phyloP scores from a whole-genome alignment of 176 grass and related monocot species.

The Bolboschoenus planiculmis region DNA sequence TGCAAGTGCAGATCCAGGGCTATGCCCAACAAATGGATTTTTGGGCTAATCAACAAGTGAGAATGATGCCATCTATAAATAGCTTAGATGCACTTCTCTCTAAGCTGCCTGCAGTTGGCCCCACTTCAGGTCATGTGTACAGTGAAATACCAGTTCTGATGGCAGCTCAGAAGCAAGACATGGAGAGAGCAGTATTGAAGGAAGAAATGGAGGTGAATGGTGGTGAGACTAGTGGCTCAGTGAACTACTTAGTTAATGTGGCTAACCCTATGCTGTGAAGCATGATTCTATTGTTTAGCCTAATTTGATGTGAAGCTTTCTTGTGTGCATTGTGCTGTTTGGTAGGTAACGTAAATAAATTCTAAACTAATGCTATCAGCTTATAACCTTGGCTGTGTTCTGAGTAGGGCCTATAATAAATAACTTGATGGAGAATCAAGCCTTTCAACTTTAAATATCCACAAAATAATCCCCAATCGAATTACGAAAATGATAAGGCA shows the following conservation, averaged over 20 bases:
- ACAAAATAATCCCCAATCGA: too few relatives aligned
- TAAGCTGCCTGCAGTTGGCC: conserved; percentile 49
- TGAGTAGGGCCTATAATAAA: background rate
- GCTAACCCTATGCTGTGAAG: conserved; percentile 23
- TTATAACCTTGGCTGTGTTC: background rate
- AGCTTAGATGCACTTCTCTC: conserved; percentile 79
- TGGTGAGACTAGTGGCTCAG: conserved; percentile 17
- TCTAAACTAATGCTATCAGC: background rate
- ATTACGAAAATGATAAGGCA: background rate
- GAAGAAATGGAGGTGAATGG: background rate
- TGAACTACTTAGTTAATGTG: conserved; percentile 36
- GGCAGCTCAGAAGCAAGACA: background rate
- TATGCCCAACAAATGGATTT: conserved; percentile 37
- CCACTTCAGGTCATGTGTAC: background rate
- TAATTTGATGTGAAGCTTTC: background rate
- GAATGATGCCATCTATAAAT: conserved; percentile 65
- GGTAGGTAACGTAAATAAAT: background rate
- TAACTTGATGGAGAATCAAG: background rate
- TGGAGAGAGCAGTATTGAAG: conserved; percentile 2
- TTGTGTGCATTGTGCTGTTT: background rate
- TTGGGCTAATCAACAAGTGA: conserved; percentile 45
- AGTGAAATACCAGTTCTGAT: background rate
- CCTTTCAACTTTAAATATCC: background rate
- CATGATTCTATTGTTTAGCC: background rate
- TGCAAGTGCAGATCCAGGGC: conserved; percentile 8